These are phyloP conservation scores for Diaporthe capsici DNA, from an alignment of 2,329 filamentous ascomycete genomes.

Conservation along the genomic window DNA sequence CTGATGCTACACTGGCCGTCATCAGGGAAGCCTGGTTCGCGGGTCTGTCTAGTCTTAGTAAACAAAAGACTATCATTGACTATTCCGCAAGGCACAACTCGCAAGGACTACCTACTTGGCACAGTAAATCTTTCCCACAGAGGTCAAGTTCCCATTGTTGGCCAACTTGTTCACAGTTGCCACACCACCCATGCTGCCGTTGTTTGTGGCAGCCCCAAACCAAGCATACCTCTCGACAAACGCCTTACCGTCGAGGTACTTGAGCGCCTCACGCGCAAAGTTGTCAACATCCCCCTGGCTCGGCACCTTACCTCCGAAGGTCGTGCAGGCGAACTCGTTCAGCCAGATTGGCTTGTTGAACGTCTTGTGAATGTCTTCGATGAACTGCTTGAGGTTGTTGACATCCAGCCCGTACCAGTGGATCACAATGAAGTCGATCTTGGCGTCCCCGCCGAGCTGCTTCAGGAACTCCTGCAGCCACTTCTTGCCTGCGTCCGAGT, in stretches of 20 bases:
- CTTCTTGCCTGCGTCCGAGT: constrained; percentile 29
- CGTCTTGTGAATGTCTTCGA: constrained; percentile 33
- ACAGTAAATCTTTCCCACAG: constrained; percentile 35
- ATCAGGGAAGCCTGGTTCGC: background rate
- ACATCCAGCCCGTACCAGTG: constrained; percentile 37
- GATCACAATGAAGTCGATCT: constrained; percentile 35
- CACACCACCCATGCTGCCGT: constrained; percentile 34
- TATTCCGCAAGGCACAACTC: background rate
- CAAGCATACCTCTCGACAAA: constrained; percentile 36
- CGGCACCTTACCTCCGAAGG: constrained; percentile 23
- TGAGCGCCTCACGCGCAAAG: constrained; percentile 33
- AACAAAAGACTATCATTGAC: background rate
- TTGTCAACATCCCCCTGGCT: constrained; percentile 26
- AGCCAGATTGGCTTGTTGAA: constrained; percentile 38
- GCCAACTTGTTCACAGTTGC: constrained; percentile 32
- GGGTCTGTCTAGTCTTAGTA: constrained; percentile 28
- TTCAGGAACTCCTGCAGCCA: constrained; percentile 33
- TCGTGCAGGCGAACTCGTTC: constrained; percentile 38
- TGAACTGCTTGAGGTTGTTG: constrained; percentile 26
- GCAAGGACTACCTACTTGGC: constrained; percentile 29
- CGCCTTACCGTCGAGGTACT: constrained; percentile 31
- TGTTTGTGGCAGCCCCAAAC: constrained; percentile 28
- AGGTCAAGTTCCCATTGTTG: constrained; percentile 24
- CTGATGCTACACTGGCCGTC: background rate
- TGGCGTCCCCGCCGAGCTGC: constrained; percentile 15